Evolutionary conservation across 768 basidiomycete species (phyloP), one percentile per base, ranked within the genome.

Genomic region (Lepiota subincarnata): DNA sequence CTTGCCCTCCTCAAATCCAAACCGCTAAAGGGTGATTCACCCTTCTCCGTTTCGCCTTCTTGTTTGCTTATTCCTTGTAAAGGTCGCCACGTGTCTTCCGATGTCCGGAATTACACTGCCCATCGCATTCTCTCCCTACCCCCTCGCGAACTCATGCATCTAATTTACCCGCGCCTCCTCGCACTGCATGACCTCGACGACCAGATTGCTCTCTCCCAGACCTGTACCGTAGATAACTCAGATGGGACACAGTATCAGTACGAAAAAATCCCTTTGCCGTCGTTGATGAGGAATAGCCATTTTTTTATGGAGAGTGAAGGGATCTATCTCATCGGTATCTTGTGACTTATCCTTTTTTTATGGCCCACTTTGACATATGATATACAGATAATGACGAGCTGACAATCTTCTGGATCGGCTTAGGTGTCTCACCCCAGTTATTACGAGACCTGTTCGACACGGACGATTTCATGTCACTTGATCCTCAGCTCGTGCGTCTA

Each of bases 21-120:
- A 66, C 86, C 93, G 16, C 70, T 99, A n/a, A 96, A 97, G 85
- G 92, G 96, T 84, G 63, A 55, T n/a, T 18, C 37, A n/a, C 44
- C 3, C 48, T 4, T 28, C 11, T n/a, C 4, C 13, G 14, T 22
- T 36, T 26, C 14, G 31, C 16, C 35, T 46, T 43, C 28, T 38
- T 22, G 56, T 37, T 7, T 22, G 38, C 6, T 36, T 34, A 8
- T 26, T 46, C 5, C 28, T 20, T 41, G 41, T 37, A 44, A 49
- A 95, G 93, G 84, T 42, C 84, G 89, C 13, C 85, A 82, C 60
- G 94, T 99, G 45, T 86, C 89, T 5, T 87, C 93, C n/a, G 97
- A 98, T 62, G 92, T 95, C 10, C 87, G 97, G 48, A 92, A 93
- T 59, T 89, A 86, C 63, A 80, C 87, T 62, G 84, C 86, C 46